Base-by-base conservation (phyloP, 306 rosid genomes). In the Acmispon strigosus region DNA sequence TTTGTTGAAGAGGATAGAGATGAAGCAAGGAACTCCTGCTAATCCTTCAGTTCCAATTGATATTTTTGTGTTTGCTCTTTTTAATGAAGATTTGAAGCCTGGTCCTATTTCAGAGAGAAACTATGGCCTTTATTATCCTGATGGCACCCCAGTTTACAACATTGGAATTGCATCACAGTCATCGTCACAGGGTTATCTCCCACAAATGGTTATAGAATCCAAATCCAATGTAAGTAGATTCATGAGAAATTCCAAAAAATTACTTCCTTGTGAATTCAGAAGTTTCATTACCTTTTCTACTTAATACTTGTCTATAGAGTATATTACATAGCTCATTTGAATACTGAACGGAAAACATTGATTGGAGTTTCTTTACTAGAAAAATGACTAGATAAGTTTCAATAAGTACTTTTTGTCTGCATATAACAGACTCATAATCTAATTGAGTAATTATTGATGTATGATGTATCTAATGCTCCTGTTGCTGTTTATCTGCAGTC, bases 71-170 rank as follows among this genome's bases (percentile, higher is more conserved):
- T 94, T 94, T 78, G 98, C 97, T 1, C 95, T 94, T 49, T 94
- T 94, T 67, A 94, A 94, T 76, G 98, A 94, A 83, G 55, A 94
- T 76, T 5, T 87, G 78, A 94, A 94, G 62, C 43, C 87, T 15
- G 98, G 96, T 51, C 87, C 95, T 9, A 57, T 80, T 2, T 94
- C 98, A 9, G 98, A 94, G 82, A 86, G 95, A 79, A 94, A 94
- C 62, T 94, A 86, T 69, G 98, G 98, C 7, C 92, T 94, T 19
- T 94, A 69, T 56, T 88, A 87, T 76, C 96, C 98, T 3, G 70
- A 94, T 74, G 96, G 88, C 0, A 74, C 81, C 2, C 90, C 88
- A 6, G 98, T 94, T 66, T 94, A 94, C 65, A 82, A 86, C 70
- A 69, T 94, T 60, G 98, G 96, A 43, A 32, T 61, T 86, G 17